Conservation (phyloP, 768 basidiomycete genomes). For the Sarcodon aspratus region DNA sequence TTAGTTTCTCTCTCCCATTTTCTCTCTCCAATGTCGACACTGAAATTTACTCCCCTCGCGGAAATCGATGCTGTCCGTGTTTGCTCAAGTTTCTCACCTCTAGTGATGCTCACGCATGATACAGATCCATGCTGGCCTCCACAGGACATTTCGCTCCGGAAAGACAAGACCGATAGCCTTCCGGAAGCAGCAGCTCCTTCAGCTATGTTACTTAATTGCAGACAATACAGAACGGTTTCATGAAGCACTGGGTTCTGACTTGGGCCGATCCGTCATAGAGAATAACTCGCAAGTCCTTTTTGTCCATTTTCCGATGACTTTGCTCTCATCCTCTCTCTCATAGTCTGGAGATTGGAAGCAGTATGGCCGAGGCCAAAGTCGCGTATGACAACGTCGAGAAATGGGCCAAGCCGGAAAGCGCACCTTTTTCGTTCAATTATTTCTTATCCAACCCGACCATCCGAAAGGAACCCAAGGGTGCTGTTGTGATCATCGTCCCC, state of each 20-base stretch:
- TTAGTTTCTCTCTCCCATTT: no score
- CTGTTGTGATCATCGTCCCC: conserved; percentile 56
- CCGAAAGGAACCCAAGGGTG: conserved; percentile 69
- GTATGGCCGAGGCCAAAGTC: conserved; percentile 37
- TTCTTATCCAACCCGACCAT: conserved; percentile 50
- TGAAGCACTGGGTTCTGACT: conserved; percentile 45
- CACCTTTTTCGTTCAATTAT: conserved; percentile 44
- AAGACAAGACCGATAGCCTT: conserved; percentile 56
- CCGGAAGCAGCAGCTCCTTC: conserved; percentile 67
- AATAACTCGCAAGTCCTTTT: conserved; percentile 30
- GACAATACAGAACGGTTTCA: conserved; percentile 59
- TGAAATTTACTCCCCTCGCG: background rate
- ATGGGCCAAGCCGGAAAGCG: conserved; percentile 60
- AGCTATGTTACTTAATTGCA: conserved; percentile 60
- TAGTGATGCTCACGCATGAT: background rate
- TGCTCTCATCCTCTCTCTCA: background rate
- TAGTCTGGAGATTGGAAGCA: conserved; percentile 52
- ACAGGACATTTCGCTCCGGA: conserved; percentile 48
- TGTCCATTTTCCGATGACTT: background rate
- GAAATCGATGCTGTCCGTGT: background rate
- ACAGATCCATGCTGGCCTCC: conserved; percentile 47
- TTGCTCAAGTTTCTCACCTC: no score
- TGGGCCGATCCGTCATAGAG: conserved; percentile 55
- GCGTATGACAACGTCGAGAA: conserved; percentile 57
- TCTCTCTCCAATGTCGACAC: background rate